A percentile compares a stretch with the other conserved stretches of the same genome.
These are phyloP conservation scores for Mitragyna speciosa DNA, from an alignment of 257 asterid species.

Conservation along the genomic window DNA sequence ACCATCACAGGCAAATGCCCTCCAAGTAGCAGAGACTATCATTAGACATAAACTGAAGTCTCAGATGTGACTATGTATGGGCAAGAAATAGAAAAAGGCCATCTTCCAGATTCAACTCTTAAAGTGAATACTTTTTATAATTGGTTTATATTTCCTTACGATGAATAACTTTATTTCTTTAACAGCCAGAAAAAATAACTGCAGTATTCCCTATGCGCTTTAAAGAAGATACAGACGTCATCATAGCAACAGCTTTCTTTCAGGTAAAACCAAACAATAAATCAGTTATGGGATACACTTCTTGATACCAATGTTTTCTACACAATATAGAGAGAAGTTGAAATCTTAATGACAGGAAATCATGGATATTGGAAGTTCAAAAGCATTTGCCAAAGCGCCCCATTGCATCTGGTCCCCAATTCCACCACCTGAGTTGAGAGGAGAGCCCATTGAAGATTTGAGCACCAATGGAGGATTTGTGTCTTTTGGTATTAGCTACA, in stretches of 20 bases:
- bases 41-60: neutral
- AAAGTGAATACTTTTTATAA: neutral
- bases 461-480: slow-evolving; percentile 89
- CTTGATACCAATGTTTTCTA: neutral
- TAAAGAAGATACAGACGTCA: slow-evolving; percentile 64
- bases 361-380: slow-evolving; percentile 63
- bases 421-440: slow-evolving; percentile 87
- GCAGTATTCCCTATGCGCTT: slow-evolving; percentile 93
- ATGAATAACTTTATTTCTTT: slow-evolving; percentile 11
- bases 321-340: neutral
- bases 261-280: slow-evolving; percentile 47
- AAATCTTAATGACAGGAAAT: slow-evolving; percentile 52
- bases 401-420: slow-evolving; percentile 80
- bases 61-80: neutral
- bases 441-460: slow-evolving; percentile 78
- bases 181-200: slow-evolving; percentile 64
- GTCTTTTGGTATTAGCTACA: slow-evolving; percentile 58
- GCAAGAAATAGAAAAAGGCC: neutral
- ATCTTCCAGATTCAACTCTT: neutral
- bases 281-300: neutral
- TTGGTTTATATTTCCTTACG: neutral
- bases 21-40: neutral
- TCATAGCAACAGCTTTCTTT: slow-evolving; percentile 74
- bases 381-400: slow-evolving; percentile 64
- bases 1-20: neutral